Evolutionary conservation across 2,329 filamentous ascomycete species (phyloP), one percentile per base, ranked within the genome.

Genomic region (Colletotrichum tamarilloi): DNA sequence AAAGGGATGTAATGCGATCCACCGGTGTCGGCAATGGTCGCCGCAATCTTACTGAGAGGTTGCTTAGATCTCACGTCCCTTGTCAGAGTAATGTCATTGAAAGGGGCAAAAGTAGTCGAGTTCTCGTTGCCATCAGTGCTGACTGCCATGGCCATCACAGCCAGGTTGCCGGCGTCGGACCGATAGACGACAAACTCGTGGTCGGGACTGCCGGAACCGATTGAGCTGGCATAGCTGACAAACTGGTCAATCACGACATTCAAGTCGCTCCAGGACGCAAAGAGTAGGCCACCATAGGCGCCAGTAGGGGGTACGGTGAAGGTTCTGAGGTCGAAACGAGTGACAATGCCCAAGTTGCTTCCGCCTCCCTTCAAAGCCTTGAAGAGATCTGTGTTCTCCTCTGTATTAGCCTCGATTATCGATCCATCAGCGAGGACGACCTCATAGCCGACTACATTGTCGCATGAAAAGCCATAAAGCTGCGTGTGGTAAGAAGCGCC

Each of bases 301-400:
- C 59, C 59, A 8, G n/a, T 11, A 24, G 59, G 14, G 7, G 67
- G 67, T 5, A 57, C n/a, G 6, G 67, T 63, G 52, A 70, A 70
- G 1, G 62, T 64, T 14, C 46, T 38, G 35, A 84, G 65, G 38
- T 82, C 79, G 67, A 82, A 81, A 6, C 77, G 74, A 1, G 84
- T 82, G 2, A 83, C 80, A 67, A 85, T 80, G 46, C 85, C 86
- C 57, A 87, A 85, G 74, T 88, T 88, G 71, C 80, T 84, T 22
- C 82, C 81, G 16, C 87, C 87, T 5, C 87, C 87, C 69, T 86
- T 85, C 2, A 88, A 79, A 1, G 86, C 86, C 74, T 81, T 82
- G 76, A 81, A 88, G 0, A 89, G 81, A 73, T 89, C 86, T 0
- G 75, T 46, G 62, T 87, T 80, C 2, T 78, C 58, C 0, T 74